Conservation (phyloP, 352 stramenopile genomes). For the Phytophthora niederhauseri region DNA sequence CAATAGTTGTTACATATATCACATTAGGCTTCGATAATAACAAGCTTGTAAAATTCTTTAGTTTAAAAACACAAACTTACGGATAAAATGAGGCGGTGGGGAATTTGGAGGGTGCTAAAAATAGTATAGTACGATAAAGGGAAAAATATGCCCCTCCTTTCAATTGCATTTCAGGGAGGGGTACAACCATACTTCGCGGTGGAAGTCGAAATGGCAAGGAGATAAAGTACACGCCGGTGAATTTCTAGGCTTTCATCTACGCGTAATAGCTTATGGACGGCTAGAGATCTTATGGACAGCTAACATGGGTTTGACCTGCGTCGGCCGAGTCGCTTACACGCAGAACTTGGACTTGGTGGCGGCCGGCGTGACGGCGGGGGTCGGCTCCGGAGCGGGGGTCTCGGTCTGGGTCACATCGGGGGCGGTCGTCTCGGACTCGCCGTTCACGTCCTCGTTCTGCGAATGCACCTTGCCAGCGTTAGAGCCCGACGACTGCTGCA, state of each 20-base stretch:
- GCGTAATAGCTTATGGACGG: slow-evolving; percentile 24
- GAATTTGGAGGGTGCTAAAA: too few relatives aligned
- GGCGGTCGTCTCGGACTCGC: slow-evolving; percentile 17
- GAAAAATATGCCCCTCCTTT: too few relatives aligned
- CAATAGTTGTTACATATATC: too few relatives aligned
- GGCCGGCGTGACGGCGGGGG: slow-evolving; percentile 20
- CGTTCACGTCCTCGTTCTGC: slow-evolving; percentile 24
- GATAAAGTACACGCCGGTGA: slow-evolving; percentile 20
- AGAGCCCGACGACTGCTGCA: slow-evolving; percentile 22
- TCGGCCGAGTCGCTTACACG: slow-evolving; percentile 27
- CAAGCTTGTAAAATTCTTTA: too few relatives aligned
- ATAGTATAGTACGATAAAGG: too few relatives aligned
- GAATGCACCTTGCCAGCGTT: slow-evolving; percentile 27
- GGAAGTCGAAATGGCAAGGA: too few relatives aligned
- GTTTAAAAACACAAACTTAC: too few relatives aligned
- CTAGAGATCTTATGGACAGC: slow-evolving; percentile 26
- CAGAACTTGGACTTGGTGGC: slow-evolving; percentile 39
- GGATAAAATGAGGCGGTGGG: too few relatives aligned
- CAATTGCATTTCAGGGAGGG: too few relatives aligned
- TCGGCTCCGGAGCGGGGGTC: slow-evolving; percentile 22
- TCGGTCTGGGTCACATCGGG: slow-evolving; percentile 18
- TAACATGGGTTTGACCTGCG: slow-evolving; percentile 18
- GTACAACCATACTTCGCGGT: too few relatives aligned
- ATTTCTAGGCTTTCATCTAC: slow-evolving; percentile 27
- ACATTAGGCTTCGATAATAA: too few relatives aligned